A percentile compares a stretch with the other conserved stretches of the same genome.
phyloP scores from a whole-genome alignment of 192 early-diverging fungal species.

The Podila epicladia region DNA sequence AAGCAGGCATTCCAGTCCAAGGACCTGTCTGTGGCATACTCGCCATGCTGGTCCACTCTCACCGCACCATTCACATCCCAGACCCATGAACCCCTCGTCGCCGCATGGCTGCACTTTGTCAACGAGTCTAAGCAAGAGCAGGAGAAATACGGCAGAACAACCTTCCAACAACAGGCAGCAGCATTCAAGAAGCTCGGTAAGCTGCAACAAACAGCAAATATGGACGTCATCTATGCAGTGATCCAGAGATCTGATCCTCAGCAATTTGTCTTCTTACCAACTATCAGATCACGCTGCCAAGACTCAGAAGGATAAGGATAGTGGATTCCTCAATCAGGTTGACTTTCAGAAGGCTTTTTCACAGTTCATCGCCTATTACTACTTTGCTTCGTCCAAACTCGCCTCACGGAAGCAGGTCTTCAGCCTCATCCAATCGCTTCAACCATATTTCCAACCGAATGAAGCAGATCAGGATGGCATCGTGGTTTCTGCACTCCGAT shows the following conservation, averaged over 20 bases:
- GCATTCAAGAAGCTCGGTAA: slow-evolving; percentile 51
- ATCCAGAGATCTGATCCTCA: neutral
- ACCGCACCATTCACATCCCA: slow-evolving; percentile 11
- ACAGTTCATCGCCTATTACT: slow-evolving; percentile 34
- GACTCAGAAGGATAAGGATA: slow-evolving; percentile 27
- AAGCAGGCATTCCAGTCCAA: slow-evolving; percentile 52
- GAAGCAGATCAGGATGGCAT: slow-evolving; percentile 32
- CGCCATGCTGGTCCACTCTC: slow-evolving; percentile 28
- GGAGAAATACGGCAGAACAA: slow-evolving; percentile 40
- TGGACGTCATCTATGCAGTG: neutral
- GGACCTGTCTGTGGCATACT: slow-evolving; percentile 45
- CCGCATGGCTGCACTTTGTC: slow-evolving; percentile 35
- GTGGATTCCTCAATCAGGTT: slow-evolving; percentile 16
- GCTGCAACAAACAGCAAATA: neutral
- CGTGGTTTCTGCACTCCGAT: slow-evolving; percentile 34
- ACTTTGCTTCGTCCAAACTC: slow-evolving; percentile 39
- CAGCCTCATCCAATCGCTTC: slow-evolving; percentile 30
- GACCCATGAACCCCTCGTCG: slow-evolving; percentile 14
- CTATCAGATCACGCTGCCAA: slow-evolving; percentile 31
- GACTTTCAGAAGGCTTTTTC: slow-evolving; percentile 48
- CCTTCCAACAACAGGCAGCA: slow-evolving; percentile 38
- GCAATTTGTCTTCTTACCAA: neutral
- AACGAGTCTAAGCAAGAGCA: slow-evolving; percentile 41
- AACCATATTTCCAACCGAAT: slow-evolving; percentile 29
- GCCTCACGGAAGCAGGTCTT: slow-evolving; percentile 49